These are phyloP conservation scores for Mycena albidolilacea DNA, from an alignment of 768 basidiomycete species.

Conservation along the genomic window DNA sequence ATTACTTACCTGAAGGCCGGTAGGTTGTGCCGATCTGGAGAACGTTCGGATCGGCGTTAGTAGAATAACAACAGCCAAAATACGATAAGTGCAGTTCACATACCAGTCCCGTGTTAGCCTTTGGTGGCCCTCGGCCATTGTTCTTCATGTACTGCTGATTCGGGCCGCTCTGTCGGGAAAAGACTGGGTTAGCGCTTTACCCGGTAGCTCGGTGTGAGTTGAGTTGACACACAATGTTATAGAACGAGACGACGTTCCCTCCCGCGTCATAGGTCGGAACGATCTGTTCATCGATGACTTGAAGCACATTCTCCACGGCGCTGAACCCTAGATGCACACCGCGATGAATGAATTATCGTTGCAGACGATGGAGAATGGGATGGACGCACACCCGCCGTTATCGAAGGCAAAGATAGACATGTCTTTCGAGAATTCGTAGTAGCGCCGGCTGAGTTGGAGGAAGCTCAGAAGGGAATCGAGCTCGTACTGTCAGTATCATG, in stretches of 20 bases:
- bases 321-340: slow-evolving; percentile 28
- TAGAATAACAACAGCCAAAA: background rate
- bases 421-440: slow-evolving; percentile 65
- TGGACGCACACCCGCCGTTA: slow-evolving; percentile 58
- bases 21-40: slow-evolving; percentile 37
- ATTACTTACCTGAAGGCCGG: slow-evolving; percentile 19
- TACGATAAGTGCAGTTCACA: background rate
- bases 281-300: slow-evolving; percentile 35
- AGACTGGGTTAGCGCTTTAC: no score
- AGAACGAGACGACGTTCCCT: slow-evolving; percentile 36
- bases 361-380: slow-evolving; percentile 8
- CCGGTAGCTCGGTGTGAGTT: no score
- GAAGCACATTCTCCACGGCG: slow-evolving; percentile 32
- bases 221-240: slow-evolving; percentile 31
- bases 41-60: background rate
- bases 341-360: background rate
- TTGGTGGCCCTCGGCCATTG: slow-evolving; percentile 36
- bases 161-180: slow-evolving; percentile 30
- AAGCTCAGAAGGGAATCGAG: slow-evolving; percentile 69
- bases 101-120: slow-evolving; percentile 34
- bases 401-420: slow-evolving; percentile 58
- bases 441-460: slow-evolving; percentile 66
- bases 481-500: slow-evolving; percentile 57
- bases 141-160: slow-evolving; percentile 42
- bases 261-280: slow-evolving; percentile 25